phyloP scores from a whole-genome alignment of 257 asterid species.

The Lavandula angustifolia region DNA sequence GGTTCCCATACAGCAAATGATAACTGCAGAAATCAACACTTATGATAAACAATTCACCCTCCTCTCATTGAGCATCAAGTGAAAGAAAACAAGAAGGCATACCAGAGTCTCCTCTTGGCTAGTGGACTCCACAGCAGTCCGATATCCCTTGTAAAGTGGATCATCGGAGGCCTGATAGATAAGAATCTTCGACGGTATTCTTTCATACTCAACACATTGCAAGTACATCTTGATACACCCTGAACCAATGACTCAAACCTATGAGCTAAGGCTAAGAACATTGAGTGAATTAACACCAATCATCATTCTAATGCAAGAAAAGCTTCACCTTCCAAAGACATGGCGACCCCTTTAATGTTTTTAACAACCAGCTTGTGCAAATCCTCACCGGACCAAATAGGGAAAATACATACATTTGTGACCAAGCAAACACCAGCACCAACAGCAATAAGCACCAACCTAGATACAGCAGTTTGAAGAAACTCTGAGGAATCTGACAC shows the following conservation, averaged over 20 bases:
- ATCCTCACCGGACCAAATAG: conserved; percentile 98
- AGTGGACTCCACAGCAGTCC: conserved; percentile 85
- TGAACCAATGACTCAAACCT: conserved; percentile 30
- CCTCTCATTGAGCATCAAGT: conserved; percentile 5
- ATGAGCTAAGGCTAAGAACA: conserved; percentile 18
- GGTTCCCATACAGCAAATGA: conserved; percentile 97
- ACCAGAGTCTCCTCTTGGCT: conserved; percentile 94
- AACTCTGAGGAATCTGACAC: conserved; percentile 68
- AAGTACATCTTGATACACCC: conserved; percentile 77
- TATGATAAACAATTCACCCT: background rate
- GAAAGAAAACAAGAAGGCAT: conserved; percentile 18
- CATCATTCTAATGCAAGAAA: background rate
- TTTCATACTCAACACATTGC: conserved; percentile 62
- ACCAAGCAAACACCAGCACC: conserved; percentile 85
- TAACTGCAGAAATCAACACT: conserved; percentile 43
- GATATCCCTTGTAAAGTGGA: conserved; percentile 82
- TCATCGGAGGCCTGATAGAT: conserved; percentile 91
- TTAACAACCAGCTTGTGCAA: conserved; percentile 89
- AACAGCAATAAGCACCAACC: conserved; percentile 69
- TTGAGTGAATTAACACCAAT: background rate
- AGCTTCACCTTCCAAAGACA: conserved; percentile 77
- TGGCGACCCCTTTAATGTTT: conserved; percentile 72
- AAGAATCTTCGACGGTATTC: conserved; percentile 94
- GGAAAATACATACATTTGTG: conserved; percentile 68
- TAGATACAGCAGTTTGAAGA: conserved; percentile 69